Base-by-base conservation (phyloP, 2,329 filamentous ascomycete species). In the Talaromyces sp. region DNA sequence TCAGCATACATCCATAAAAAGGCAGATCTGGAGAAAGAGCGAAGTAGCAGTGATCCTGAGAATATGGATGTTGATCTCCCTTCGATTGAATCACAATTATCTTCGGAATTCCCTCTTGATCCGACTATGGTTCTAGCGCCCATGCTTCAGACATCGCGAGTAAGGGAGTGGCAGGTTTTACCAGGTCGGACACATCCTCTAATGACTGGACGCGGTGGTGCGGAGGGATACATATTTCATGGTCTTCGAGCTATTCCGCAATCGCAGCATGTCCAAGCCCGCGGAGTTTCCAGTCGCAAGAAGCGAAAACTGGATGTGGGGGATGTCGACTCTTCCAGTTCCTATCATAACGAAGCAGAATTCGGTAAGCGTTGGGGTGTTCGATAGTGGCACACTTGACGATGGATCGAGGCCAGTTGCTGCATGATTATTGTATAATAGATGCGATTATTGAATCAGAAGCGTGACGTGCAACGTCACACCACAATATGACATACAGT, bases 111-210 rank as follows among this genome's bases (percentile, higher is more conserved):
- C 69, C 89, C 91, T 0, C 73, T 97, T 13, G 94, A 99, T 69
- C 94, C 94, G 0, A 89, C 90, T 2, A 75, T 96, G 53, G 72
- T 99, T 3, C 81, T 97, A 0, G 89, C 87, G 0, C 86, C 90
- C 0, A 84, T 82, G 11, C 79, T 99, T 55, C 92, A 97, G 75
- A 94, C 87, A 2, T 89, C 87, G 50, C 81, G 90, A 13, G 86
- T 89, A 5, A 81, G 89, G 61, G 80, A 84, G 55, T 97, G 91
- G 89, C 94, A 99, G 77, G 92, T 97, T 1, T 73, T 99, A 48
- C 94, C 94, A 0, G 89, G 91, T 0, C 80, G 94, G 56, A 97
- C 94, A 54, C 94, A 99, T 76, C 94, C 94, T 6, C 74, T 95
- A 57, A 99, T 99, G 94, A 96, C 89, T 60, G 86, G 86, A 37